phyloP scores from a whole-genome alignment of 371 early-diverging fungal genomes.

The Apophysomyces ossiformis region DNA sequence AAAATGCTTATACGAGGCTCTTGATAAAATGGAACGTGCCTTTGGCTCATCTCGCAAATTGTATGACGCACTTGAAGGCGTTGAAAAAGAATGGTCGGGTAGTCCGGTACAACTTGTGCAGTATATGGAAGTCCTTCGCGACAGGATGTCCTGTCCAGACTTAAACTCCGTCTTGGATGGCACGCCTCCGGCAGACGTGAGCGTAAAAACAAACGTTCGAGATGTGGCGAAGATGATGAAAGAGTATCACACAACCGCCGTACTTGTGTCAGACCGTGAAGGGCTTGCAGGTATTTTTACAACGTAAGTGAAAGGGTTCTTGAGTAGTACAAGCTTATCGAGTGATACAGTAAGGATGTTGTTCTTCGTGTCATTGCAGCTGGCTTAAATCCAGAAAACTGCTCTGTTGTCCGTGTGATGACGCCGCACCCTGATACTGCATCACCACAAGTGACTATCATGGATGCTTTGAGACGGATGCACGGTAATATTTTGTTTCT shows the following conservation, averaged over 20 bases:
- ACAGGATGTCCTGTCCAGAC: slow-evolving; percentile 91
- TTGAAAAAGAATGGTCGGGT: slow-evolving; percentile 84
- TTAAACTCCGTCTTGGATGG: slow-evolving; percentile 82
- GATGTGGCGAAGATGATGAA: slow-evolving; percentile 95
- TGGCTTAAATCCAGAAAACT: slow-evolving; percentile 86
- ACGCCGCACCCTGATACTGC: slow-evolving; percentile 98
- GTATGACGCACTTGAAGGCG: slow-evolving; percentile 91
- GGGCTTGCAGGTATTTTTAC: slow-evolving; percentile 95
- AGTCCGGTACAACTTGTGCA: slow-evolving; percentile 64
- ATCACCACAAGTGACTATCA: slow-evolving; percentile 76
- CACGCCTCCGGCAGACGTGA: slow-evolving; percentile 74
- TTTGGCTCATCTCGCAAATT: slow-evolving; percentile 85
- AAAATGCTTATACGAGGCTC: slow-evolving; percentile 92
- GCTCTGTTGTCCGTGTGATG: slow-evolving; percentile 97
- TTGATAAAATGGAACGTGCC: slow-evolving; percentile 92
- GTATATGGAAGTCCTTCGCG: slow-evolving; percentile 78
- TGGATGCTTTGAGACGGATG: slow-evolving; percentile 95
- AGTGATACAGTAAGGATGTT: slow-evolving; percentile 71
- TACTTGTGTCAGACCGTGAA: slow-evolving; percentile 84
- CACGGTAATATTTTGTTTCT: slow-evolving; percentile 62
- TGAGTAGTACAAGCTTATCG: background rate
- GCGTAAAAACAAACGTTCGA: slow-evolving; percentile 80
- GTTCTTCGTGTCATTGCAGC: slow-evolving; percentile 96
- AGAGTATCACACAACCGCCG: slow-evolving; percentile 87
- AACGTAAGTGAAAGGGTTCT: slow-evolving; percentile 54